These are phyloP conservation scores for Penicillium salamii DNA, from an alignment of 495 filamentous ascomycete species.

Conservation along the genomic window DNA sequence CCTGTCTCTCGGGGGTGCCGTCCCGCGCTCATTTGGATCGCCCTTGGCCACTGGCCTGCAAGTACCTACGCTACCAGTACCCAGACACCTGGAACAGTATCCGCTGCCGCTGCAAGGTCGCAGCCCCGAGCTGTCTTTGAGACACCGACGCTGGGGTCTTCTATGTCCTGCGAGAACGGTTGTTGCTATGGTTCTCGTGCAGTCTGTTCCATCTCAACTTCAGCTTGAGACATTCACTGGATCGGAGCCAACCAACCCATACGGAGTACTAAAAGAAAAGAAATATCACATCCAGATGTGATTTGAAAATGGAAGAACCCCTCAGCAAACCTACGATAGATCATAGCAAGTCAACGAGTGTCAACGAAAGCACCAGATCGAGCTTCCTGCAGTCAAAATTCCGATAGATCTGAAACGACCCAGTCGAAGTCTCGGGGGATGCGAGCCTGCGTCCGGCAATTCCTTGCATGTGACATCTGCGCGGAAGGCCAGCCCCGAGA, in stretches of 20 bases:
- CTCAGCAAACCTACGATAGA: not conserved
- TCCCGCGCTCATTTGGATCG: slow-evolving; percentile 16
- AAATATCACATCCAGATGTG: too few species aligned
- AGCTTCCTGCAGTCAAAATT: not conserved
- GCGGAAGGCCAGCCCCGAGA: not conserved
- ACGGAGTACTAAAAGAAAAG: too few species aligned
- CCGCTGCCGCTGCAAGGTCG: slow-evolving; percentile 20
- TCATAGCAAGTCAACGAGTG: too few species aligned
- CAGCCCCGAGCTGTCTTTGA: slow-evolving; percentile 13
- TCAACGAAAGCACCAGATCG: not conserved
- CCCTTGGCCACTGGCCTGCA: not conserved
- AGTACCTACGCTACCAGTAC: not conserved
- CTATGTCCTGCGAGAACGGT: not conserved
- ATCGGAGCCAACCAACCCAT: too few species aligned
- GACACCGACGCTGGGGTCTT: slow-evolving; percentile 8
- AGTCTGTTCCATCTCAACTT: not conserved
- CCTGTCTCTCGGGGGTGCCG: slow-evolving; percentile 4
- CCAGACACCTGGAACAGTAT: slow-evolving; percentile 9
- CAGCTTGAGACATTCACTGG: not conserved
- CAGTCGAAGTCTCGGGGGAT: slow-evolving; percentile 6
- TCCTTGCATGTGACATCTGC: slow-evolving; percentile 13
- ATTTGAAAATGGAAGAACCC: not conserved
- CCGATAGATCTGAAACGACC: slow-evolving; percentile 21
- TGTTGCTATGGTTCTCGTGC: slow-evolving; percentile 6
- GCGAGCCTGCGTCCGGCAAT: not conserved